Evolutionary conservation across 169 alveolate species (phyloP).

Genomic region (Plasmodium gaboni): DNA sequence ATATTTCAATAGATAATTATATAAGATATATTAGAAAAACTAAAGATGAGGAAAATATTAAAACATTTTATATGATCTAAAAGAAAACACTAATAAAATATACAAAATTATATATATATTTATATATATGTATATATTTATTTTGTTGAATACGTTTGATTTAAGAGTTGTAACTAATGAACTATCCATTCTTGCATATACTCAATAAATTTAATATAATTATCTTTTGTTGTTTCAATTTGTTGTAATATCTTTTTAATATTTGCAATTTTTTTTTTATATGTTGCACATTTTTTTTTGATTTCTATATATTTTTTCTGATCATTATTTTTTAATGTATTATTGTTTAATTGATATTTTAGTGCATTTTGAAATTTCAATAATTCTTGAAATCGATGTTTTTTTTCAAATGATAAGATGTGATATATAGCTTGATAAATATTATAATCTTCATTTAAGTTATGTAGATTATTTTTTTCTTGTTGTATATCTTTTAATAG

Average conservation of each 20-base stretch:
- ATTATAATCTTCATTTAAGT: constrained; percentile 22
- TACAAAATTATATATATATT: background rate
- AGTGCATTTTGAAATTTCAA: constrained; percentile 72
- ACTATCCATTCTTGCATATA: constrained; percentile 50
- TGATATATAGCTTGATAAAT: constrained; percentile 31
- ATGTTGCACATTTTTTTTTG: constrained; percentile 38
- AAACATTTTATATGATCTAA: too few species aligned
- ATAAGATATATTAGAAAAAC: too few species aligned
- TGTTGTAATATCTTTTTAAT: constrained; percentile 25
- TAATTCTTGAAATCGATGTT: constrained; percentile 73
- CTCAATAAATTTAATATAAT: constrained; percentile 13
- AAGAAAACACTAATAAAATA: too few species aligned
- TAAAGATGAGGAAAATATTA: too few species aligned
- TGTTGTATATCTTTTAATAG: constrained; percentile 13
- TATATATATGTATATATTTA: background rate
- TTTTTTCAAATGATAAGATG: constrained; percentile 40
- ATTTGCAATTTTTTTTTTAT: constrained; percentile 23
- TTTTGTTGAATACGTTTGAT: too few species aligned
- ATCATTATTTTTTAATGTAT: constrained; percentile 10
- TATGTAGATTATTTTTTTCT: constrained; percentile 2
- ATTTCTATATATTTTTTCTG: constrained; percentile 10
- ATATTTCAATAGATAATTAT: too few species aligned
- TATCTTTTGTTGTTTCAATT: constrained; percentile 18
- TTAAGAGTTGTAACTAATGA: constrained; percentile 1
- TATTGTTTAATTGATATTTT: constrained; percentile 16